phyloP scores from a whole-genome alignment of 2,329 filamentous ascomycete genomes.

The Fusarium sororula region DNA sequence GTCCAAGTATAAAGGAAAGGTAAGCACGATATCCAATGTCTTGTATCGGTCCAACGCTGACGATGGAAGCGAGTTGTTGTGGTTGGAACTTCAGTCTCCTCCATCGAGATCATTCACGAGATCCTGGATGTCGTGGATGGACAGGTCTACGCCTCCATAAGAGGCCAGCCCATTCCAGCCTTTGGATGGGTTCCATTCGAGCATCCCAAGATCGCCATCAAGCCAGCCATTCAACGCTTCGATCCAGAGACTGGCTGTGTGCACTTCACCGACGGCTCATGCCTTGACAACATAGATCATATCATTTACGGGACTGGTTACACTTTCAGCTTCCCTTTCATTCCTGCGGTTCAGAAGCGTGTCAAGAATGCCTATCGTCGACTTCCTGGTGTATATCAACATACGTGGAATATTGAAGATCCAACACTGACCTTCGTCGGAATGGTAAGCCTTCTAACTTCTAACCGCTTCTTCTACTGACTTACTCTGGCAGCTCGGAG shows the following conservation, averaged over 20 bases:
- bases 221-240: slow-evolving; percentile 11
- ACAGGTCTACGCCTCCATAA: slow-evolving; percentile 13
- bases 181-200: slow-evolving; percentile 26
- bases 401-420: slow-evolving; percentile 31
- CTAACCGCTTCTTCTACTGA: fast-evolving
- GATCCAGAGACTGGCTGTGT: not conserved
- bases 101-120: slow-evolving; percentile 19
- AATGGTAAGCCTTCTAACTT: not conserved
- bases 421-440: slow-evolving; percentile 23
- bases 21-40: fast-evolving
- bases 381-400: slow-evolving; percentile 23
- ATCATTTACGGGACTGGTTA: slow-evolving; percentile 29
- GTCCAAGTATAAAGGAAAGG: slow-evolving; percentile 9
- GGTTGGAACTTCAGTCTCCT: slow-evolving; percentile 24
- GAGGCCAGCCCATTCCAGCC: slow-evolving; percentile 3
- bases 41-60: not conserved
- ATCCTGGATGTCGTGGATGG: slow-evolving; percentile 6
- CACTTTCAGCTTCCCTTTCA: slow-evolving; percentile 19
- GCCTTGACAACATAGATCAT: slow-evolving; percentile 12
- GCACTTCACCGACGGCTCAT: slow-evolving; percentile 14
- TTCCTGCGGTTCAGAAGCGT: not conserved
- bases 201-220: slow-evolving; percentile 23
- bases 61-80: slow-evolving; percentile 14
- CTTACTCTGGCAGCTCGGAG: not conserved
- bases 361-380: slow-evolving; percentile 15